Conservation (phyloP, 345 rosid species). For the Sonneratia alba region DNA sequence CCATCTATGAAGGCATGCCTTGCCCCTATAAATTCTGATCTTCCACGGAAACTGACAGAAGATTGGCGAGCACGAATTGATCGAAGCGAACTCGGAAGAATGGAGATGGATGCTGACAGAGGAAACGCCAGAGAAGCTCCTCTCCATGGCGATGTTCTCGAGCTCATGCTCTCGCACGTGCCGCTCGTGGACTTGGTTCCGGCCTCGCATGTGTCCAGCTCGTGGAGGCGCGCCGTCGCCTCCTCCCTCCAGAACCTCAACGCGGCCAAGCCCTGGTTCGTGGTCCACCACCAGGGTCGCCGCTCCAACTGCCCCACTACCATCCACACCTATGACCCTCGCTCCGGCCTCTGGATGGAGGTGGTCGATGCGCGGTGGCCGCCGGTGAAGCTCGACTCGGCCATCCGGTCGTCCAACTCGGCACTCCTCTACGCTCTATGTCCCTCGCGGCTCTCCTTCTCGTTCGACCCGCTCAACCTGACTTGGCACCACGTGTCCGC, state of each 20-base stretch:
- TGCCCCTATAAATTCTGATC: too few species aligned
- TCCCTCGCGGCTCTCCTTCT: slow-evolving; percentile 46
- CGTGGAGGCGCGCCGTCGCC: slow-evolving; percentile 59
- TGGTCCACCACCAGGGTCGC: slow-evolving; percentile 38
- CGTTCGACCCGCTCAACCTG: slow-evolving; percentile 55
- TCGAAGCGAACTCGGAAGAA: too few species aligned
- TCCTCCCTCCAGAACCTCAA: slow-evolving; percentile 47
- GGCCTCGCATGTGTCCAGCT: slow-evolving; percentile 43
- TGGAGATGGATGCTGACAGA: too few species aligned
- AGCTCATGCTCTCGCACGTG: slow-evolving; percentile 35
- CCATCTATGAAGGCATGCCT: too few species aligned
- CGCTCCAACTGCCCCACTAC: slow-evolving; percentile 23
- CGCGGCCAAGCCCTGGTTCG: slow-evolving; percentile 52
- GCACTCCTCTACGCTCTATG: slow-evolving; percentile 52
- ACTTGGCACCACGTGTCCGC: slow-evolving; percentile 51
- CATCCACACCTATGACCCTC: slow-evolving; percentile 63
- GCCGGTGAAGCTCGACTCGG: slow-evolving; percentile 14
- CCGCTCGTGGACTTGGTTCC: slow-evolving; percentile 59
- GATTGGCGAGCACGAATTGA: too few species aligned
- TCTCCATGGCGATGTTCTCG: slow-evolving; percentile 43
- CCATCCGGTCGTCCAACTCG: slow-evolving; percentile 55
- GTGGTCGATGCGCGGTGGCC: slow-evolving; percentile 4
- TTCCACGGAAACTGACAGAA: too few species aligned
- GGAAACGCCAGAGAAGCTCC: too few species aligned
- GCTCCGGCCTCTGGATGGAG: slow-evolving; percentile 48